Base-by-base conservation (phyloP, 2,329 filamentous ascomycete genomes). In the Diaporthe citrichinensis region DNA sequence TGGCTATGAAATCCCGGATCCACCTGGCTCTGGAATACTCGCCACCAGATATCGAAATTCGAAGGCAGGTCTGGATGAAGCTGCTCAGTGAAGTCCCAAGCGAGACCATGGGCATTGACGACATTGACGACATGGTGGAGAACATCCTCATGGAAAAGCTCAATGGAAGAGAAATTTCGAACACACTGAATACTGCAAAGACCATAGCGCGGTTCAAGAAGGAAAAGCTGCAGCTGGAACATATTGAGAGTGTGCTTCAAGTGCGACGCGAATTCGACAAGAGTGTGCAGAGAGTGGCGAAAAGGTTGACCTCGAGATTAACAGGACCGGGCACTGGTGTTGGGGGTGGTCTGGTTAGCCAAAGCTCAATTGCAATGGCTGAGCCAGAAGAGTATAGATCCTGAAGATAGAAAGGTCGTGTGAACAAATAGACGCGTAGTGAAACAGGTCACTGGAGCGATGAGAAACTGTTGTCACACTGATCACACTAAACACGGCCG, bases 131-230 rank as follows among this genome's bases (percentile, higher is more conserved):
- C 3, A 73, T 74, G 0, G 59, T 58, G 10, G 75, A 77, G 14
- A 72, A 78, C 15, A 46, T 78, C 9, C 71, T 78, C 4, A 58
- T 68, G 17, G 58, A 65, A 28, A 75, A 39, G 36, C 73, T 77
- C 28, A 79, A 77, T 15, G 79, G 79, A 8, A 74, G 77, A 5
- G 78, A 80, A 59, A 80, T 81, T 23, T 76, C 78, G 1, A 79
- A 79, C 39, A 71, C 74, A 0, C 31, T 81, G 20, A 78, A 77
- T 39, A 80, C 76, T 5, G 74, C 77, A 17, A 62, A 62, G 25
- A 77, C 74, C 4, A 49, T 77, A 6, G 76, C 77, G 2, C 69
- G 74, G 3, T 71, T 71, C 36, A 49, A 74, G 39, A 39, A 67
- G 17, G 46, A 59, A 28, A 36, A 28, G 12, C 62, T 76, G 5